A percentile compares a stretch with the other conserved stretches of the same genome.
These are phyloP conservation scores for Fusarium devonianum DNA, from an alignment of 2,329 filamentous ascomycete species.

Conservation along the genomic window DNA sequence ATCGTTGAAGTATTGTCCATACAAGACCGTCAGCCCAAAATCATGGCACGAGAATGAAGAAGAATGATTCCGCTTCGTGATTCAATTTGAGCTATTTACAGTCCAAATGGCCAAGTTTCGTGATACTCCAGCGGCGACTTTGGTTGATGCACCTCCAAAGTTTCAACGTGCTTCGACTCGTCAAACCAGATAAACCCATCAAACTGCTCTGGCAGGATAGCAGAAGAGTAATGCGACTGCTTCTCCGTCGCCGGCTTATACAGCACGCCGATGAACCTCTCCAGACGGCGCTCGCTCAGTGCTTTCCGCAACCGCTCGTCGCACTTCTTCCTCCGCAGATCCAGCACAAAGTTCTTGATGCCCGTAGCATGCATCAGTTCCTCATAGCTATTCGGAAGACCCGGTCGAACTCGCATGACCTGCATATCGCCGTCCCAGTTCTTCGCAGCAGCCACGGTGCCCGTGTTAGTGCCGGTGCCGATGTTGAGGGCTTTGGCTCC, in stretches of 20 bases:
- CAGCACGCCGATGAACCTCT: slow-evolving; percentile 28
- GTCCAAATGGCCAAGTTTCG: slow-evolving; percentile 26
- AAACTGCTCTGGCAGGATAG: slow-evolving; percentile 21
- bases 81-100: slow-evolving; percentile 4
- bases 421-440: slow-evolving; percentile 26
- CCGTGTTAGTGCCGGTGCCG: slow-evolving; percentile 19
- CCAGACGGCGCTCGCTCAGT: slow-evolving; percentile 6
- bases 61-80: not conserved
- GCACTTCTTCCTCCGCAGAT: slow-evolving; percentile 16
- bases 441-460: slow-evolving; percentile 25
- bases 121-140: slow-evolving; percentile 22
- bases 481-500: slow-evolving; percentile 12
- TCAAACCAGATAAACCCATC: slow-evolving; percentile 31
- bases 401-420: slow-evolving; percentile 19
- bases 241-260: slow-evolving; percentile 23
- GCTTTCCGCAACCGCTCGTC: slow-evolving; percentile 14
- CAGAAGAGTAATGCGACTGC: slow-evolving; percentile 27
- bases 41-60: not conserved
- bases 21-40: not conserved
- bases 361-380: slow-evolving; percentile 25
- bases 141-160: slow-evolving; percentile 25
- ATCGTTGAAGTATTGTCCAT: no score
- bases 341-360: slow-evolving; percentile 20
- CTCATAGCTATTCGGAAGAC: slow-evolving; percentile 22
- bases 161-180: slow-evolving; percentile 20